Evolutionary conservation across 2,329 filamentous ascomycete species (phyloP).

Genomic region (Nemania sp.): DNA sequence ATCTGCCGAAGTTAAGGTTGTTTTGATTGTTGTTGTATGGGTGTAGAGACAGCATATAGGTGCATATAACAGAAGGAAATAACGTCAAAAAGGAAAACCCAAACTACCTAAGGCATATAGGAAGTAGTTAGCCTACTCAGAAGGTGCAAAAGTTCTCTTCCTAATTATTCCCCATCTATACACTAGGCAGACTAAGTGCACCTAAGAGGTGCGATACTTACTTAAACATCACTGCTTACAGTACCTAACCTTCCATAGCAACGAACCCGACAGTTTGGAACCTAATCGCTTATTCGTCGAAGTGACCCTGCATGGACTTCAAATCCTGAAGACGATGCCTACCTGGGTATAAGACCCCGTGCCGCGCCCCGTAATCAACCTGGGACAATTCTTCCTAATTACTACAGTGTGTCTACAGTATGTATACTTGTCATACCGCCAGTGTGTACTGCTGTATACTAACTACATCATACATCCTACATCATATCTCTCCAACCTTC

Average conservation of each 20-base stretch:
- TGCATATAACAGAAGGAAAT: no score
- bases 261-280: constrained; percentile 39
- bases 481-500: no score
- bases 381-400: constrained; percentile 1
- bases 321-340: constrained; percentile 15
- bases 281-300: constrained; percentile 33
- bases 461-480: no score
- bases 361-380: constrained; percentile 18
- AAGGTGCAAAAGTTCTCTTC: background rate
- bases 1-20: no score
- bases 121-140: background rate
- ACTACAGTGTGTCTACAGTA: constrained; percentile 2
- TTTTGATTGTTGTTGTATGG: no score
- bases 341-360: constrained; percentile 4
- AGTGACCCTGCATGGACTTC: constrained; percentile 4
- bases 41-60: no score
- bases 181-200: background rate
- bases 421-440: background rate
- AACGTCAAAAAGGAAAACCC: no score
- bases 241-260: background rate
- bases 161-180: background rate
- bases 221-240: background rate
- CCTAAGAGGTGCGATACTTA: no score
- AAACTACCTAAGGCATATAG: no score
- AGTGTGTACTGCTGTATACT: no score